Conservation (phyloP, 768 basidiomycete species). For the Peribolospora baueri region DNA sequence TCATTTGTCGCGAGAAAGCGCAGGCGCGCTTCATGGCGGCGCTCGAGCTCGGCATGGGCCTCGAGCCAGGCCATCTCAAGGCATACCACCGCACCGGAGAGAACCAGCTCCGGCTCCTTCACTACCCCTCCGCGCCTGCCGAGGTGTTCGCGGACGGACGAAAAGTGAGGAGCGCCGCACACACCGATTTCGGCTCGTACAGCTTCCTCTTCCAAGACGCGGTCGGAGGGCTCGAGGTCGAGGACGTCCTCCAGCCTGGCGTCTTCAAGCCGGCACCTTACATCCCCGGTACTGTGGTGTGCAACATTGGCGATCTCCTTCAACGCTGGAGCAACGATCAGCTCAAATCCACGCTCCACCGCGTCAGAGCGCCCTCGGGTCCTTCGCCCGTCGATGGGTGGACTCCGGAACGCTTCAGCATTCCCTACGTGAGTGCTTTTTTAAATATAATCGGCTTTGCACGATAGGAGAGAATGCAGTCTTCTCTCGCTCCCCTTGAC, state of each 20-base stretch:
- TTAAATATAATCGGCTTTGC: no score
- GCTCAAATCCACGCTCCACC: slow-evolving; percentile 17
- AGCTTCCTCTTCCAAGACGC: slow-evolving; percentile 39
- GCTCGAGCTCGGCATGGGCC: no score
- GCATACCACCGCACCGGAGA: slow-evolving; percentile 24
- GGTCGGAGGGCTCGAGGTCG: slow-evolving; percentile 37
- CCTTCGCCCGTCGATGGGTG: no score
- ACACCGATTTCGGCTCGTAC: slow-evolving; percentile 31
- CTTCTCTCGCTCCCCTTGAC: no score
- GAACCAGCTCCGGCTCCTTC: slow-evolving; percentile 35
- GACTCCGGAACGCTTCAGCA: not conserved
- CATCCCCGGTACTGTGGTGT: slow-evolving; percentile 17
- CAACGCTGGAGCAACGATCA: slow-evolving; percentile 16
- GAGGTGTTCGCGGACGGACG: slow-evolving; percentile 16
- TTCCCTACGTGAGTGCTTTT: not conserved
- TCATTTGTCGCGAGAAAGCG: not conserved
- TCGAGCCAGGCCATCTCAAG: no score
- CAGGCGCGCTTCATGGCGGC: no score
- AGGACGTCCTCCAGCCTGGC: slow-evolving; percentile 26
- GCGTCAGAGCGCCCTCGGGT: slow-evolving; percentile 13
- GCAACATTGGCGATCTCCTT: slow-evolving; percentile 16
- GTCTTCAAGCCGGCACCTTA: slow-evolving; percentile 13
- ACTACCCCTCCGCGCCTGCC: slow-evolving; percentile 28
- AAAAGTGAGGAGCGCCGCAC: slow-evolving; percentile 24
- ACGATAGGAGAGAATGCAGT: no score